A percentile compares a stretch with the other conserved stretches of the same genome.
Evolutionary conservation across 305 asterid genomes (phyloP).

Genomic region (Solanum hybrid): DNA sequence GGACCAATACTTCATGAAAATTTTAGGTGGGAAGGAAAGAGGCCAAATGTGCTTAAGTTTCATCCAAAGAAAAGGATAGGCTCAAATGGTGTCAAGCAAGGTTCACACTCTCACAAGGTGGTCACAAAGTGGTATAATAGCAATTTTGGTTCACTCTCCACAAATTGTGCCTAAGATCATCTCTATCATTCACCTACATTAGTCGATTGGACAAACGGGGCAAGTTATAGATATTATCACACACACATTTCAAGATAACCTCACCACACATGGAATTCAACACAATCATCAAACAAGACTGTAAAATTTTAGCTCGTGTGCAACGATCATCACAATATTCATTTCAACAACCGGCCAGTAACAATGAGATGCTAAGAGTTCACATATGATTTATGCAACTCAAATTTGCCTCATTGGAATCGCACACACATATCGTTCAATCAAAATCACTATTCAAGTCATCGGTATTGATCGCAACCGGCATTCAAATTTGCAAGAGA

Average conservation of each 20-base stretch:
- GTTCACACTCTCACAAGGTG: neutral
- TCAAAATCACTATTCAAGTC: neutral
- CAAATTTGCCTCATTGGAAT: neutral
- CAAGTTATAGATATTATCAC: neutral
- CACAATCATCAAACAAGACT: neutral
- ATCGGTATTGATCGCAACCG: neutral
- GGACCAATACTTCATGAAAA: neutral
- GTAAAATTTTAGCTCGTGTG: neutral
- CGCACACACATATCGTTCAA: neutral
- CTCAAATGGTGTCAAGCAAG: neutral
- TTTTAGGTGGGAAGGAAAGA: neutral
- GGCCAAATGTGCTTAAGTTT: neutral
- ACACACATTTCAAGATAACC: neutral
- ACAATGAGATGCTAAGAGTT: neutral
- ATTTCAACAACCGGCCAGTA: neutral
- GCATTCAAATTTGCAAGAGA: neutral
- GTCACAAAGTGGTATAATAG: neutral
- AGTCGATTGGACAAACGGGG: neutral
- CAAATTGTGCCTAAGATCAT: neutral
- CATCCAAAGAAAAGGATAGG: neutral
- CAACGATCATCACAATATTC: neutral
- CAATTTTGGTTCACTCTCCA: neutral
- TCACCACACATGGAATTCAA: neutral
- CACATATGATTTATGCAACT: neutral
- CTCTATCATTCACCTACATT: neutral